Evolutionary conservation across 2,329 filamentous ascomycete species (phyloP).

Genomic region (Nigrospora oryzae): DNA sequence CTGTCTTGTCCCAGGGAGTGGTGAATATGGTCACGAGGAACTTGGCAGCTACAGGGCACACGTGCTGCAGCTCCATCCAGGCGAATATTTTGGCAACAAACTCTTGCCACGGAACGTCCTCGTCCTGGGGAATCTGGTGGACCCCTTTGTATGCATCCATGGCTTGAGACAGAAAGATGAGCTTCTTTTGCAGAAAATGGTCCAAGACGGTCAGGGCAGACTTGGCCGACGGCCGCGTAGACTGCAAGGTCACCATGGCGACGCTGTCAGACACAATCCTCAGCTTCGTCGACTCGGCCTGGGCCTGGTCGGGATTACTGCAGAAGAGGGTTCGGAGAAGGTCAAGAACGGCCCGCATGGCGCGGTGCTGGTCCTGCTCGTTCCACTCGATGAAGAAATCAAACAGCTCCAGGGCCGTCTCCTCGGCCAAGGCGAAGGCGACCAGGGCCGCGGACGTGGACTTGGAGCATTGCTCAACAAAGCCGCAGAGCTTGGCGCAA

Average conservation of each 20-base stretch:
- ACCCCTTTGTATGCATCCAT: conserved; percentile 29
- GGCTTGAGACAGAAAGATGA: conserved; percentile 41
- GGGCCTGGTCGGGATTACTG: conserved; percentile 36
- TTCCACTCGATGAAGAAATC: conserved; percentile 60
- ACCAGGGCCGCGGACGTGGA: conserved; percentile 33
- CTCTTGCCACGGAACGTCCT: conserved; percentile 36
- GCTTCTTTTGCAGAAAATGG: conserved; percentile 53
- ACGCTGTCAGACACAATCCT: conserved; percentile 43
- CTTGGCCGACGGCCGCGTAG: conserved; percentile 57
- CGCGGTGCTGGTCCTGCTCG: conserved; percentile 55
- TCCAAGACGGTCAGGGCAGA: conserved; percentile 61
- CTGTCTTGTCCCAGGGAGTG: conserved; percentile 26
- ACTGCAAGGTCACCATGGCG: conserved; percentile 50
- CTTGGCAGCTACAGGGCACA: conserved; percentile 53
- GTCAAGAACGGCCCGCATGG: conserved; percentile 55
- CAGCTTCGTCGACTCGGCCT: conserved; percentile 28
- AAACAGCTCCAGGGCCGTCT: conserved; percentile 42
- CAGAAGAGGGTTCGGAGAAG: conserved; percentile 41
- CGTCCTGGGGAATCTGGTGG: conserved; percentile 13
- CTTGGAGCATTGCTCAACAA: conserved; percentile 50
- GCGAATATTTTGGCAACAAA: conserved; percentile 40
- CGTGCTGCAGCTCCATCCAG: conserved; percentile 49
- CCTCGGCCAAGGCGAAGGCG: conserved; percentile 41
- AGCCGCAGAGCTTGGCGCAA: conserved; percentile 52
- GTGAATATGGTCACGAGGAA: conserved; percentile 50